A percentile compares a stretch with the other conserved stretches of the same genome.
Conservation (phyloP, 2,329 filamentous ascomycete species). For the Aureobasidium sp. region DNA sequence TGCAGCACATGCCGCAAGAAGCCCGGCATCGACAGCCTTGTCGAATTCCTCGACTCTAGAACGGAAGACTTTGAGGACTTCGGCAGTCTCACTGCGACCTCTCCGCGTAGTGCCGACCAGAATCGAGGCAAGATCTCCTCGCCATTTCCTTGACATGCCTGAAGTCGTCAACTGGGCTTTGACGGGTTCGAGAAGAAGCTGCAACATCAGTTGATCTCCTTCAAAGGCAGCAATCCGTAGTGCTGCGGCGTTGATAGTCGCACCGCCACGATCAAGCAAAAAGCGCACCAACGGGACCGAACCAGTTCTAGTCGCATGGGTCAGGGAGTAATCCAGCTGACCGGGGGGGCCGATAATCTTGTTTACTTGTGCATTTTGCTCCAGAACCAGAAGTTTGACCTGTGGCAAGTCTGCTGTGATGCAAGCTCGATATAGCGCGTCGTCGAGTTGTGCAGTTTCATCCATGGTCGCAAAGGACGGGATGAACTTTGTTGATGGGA, state of each 20-base stretch:
- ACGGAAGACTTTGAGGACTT: constrained; percentile 7
- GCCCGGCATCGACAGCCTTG: neutral
- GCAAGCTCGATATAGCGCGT: constrained; percentile 2
- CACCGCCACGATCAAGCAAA: neutral
- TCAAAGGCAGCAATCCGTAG: neutral
- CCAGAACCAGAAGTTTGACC: neutral
- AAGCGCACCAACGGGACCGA: constrained; percentile 6
- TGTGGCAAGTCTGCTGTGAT: constrained; percentile 1
- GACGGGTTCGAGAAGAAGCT: constrained; percentile 10
- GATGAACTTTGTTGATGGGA: neutral
- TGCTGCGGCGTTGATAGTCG: constrained; percentile 3
- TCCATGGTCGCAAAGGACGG: neutral
- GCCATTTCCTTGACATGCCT: constrained; percentile 13
- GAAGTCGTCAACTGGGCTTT: neutral
- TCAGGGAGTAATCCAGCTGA: constrained; percentile 8
- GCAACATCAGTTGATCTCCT: constrained; percentile 7
- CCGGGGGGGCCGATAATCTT: constrained; percentile 5
- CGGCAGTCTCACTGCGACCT: constrained; percentile 6
- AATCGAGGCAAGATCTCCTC: constrained; percentile 3
- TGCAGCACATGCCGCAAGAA: constrained; percentile 6
- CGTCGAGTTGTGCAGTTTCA: neutral
- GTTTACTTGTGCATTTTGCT: neutral
- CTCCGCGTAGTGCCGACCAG: neutral
- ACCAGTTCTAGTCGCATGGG: neutral
- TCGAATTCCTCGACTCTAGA: neutral